Percentiles rank a stretch among this genome's conserved stretches.
phyloP scores from a whole-genome alignment of 768 basidiomycete species.

The Hericium rajendrae region DNA sequence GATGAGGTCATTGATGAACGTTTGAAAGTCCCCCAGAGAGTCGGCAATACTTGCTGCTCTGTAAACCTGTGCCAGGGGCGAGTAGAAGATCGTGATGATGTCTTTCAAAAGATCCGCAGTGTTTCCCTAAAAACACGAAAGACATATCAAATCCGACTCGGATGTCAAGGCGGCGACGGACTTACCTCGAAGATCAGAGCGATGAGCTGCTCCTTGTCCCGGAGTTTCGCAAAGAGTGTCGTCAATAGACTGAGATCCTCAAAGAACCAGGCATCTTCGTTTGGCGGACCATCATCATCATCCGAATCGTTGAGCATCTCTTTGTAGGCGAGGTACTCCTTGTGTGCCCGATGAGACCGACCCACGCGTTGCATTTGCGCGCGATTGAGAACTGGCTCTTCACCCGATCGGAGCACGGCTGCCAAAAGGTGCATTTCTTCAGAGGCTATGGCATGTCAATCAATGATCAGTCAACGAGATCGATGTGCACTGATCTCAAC shows the following conservation, averaged over 20 bases:
- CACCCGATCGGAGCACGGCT: slow-evolving; percentile 69
- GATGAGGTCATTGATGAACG: slow-evolving; percentile 91
- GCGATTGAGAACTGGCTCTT: slow-evolving; percentile 64
- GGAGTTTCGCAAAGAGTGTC: slow-evolving; percentile 65
- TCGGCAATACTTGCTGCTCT: slow-evolving; percentile 95
- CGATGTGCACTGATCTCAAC: too few relatives aligned
- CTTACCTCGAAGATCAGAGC: slow-evolving; percentile 90
- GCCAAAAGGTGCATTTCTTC: slow-evolving; percentile 72
- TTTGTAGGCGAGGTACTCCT: slow-evolving; percentile 54
- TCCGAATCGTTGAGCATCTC: slow-evolving; percentile 70
- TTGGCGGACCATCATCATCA: slow-evolving; percentile 84
- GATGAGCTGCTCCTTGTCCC: slow-evolving; percentile 88
- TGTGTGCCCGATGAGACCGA: slow-evolving; percentile 70
- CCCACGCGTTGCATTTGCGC: slow-evolving; percentile 76
- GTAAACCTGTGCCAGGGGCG: slow-evolving; percentile 94
- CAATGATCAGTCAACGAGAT: too few relatives aligned
- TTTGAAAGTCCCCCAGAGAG: slow-evolving; percentile 84
- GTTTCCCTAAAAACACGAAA: slow-evolving; percentile 49
- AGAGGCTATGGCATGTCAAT: slow-evolving; percentile 30
- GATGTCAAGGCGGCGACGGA: slow-evolving; percentile 1
- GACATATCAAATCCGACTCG: background rate
- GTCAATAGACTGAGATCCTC: slow-evolving; percentile 83
- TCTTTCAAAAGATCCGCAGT: slow-evolving; percentile 95
- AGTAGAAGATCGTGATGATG: slow-evolving; percentile 97
- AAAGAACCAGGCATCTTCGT: slow-evolving; percentile 94